Base-by-base conservation (phyloP, 805 yeast genomes). In the Blastobotrys robertii region DNA sequence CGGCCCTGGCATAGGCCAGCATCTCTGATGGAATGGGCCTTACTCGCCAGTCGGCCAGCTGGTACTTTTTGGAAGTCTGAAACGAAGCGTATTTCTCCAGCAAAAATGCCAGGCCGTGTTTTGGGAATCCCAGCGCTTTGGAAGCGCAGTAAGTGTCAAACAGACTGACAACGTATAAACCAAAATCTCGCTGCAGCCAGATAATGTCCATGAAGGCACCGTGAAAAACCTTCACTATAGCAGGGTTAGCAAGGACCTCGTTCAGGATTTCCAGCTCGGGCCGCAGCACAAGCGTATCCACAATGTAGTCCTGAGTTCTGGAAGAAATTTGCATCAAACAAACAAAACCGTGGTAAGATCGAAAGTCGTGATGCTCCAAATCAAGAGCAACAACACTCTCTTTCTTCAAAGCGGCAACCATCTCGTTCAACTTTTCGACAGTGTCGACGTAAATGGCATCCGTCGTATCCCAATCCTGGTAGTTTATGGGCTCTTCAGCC, bases 161-260 rank as follows among this genome's bases (percentile, higher is more conserved):
- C 25, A 92, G 63, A 36, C 88, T 74, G 4, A 92, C 98, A 4
- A 92, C 66, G 55, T 92, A 92, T 8, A 92, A 62, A 0, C 99
- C 99, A 44, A 92, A 70, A 57, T 92, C 98, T 50, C 97, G 71
- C 65, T 92, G 99, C 30, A 92, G 68, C 99, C 99, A 92, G 37
- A 86, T 79, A 3, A 92, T 83, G 68, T 92, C 99, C 95, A 86
- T 87, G 52, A 77, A 80, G 0, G 98, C 95, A 47, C 99, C 99
- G 60, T 92, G 99, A 51, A 92, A 77, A 1, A 92, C 94, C 58
- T 92, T 92, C 25, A 85, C 67, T 29, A 90, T 79, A 4, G 64
- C 52, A 0, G 97, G 97, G 61, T 92, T 68, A 2, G 97, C 73
- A 50, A 90, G 86, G 1, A 90, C 75, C 36, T 65, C 68, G 63